Conservation (phyloP, 805 yeast species). For the Cyberlindnera maclurae region DNA sequence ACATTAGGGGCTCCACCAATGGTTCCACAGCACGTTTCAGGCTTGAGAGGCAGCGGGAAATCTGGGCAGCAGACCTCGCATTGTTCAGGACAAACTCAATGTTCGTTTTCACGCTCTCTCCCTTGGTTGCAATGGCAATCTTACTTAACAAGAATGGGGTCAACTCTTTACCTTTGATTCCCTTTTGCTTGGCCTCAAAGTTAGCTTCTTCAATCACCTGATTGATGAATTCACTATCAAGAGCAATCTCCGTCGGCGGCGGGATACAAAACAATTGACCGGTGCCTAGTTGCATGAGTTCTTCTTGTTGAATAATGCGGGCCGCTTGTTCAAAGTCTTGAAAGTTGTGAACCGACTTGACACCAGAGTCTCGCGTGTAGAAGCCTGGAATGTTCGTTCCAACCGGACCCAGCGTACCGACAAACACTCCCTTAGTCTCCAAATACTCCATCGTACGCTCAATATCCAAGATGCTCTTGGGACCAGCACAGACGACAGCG, state of each 20-base stretch:
- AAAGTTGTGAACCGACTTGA: constrained; percentile 61
- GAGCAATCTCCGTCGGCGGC: constrained; percentile 59
- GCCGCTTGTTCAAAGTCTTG: constrained; percentile 55
- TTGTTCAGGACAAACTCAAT: constrained; percentile 72
- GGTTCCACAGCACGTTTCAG: not conserved
- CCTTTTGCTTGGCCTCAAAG: constrained; percentile 41
- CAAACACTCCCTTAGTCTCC: constrained; percentile 89
- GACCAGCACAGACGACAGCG: constrained; percentile 90
- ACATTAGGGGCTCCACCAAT: not conserved
- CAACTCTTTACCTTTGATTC: constrained; percentile 62
- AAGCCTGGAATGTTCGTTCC: constrained; percentile 71
- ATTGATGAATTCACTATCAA: constrained; percentile 46
- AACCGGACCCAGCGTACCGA: constrained; percentile 53
- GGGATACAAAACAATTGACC: constrained; percentile 81
- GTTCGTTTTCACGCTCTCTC: constrained; percentile 64
- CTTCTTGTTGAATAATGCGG: constrained; percentile 41
- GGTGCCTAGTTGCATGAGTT: constrained; percentile 43
- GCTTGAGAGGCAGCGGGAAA: constrained; percentile 39
- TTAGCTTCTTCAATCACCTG: constrained; percentile 53
- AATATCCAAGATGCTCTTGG: constrained; percentile 79
- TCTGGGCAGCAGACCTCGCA: constrained; percentile 58
- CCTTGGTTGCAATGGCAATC: constrained; percentile 62
- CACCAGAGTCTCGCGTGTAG: constrained; percentile 70
- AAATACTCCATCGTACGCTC: constrained; percentile 75
- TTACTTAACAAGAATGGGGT: constrained; percentile 71